These are phyloP conservation scores for Helminthosporium solani DNA, from an alignment of 2,329 filamentous ascomycete genomes.

Conservation along the genomic window DNA sequence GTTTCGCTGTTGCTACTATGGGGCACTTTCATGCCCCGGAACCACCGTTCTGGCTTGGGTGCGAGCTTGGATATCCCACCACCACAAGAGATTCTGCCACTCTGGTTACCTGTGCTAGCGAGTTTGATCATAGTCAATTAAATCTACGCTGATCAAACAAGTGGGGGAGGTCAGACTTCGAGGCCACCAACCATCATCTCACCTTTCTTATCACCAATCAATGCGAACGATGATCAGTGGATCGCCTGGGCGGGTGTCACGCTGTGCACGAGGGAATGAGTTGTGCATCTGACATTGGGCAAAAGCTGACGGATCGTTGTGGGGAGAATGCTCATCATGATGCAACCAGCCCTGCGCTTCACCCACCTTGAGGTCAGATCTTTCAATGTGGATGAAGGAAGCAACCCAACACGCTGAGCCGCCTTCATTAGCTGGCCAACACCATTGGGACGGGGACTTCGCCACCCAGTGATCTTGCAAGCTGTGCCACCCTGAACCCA, in stretches of 20 bases:
- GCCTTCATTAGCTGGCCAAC: too few species aligned
- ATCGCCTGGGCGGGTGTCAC: conserved; percentile 7
- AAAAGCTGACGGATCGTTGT: conserved; percentile 7
- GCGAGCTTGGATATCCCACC: conserved; percentile 3
- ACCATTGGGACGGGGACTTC: neutral
- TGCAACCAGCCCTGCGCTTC: conserved; percentile 25
- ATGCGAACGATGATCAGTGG: conserved; percentile 2
- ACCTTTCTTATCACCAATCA: neutral
- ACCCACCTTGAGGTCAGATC: conserved; percentile 25
- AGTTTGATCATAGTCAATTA: conserved; percentile 7
- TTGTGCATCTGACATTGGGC: conserved; percentile 2
- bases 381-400: conserved; percentile 15
- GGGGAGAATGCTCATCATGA: conserved; percentile 20
- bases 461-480: conserved; percentile 1
- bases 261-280: neutral
- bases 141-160: conserved; percentile 16
- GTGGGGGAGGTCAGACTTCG: conserved; percentile 2
- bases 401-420: conserved; percentile 6
- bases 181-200: conserved; percentile 4
- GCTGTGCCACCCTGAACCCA: neutral
- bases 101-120: neutral
- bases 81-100: neutral
- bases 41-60: neutral
- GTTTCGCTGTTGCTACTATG: conserved; percentile 25
- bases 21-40: conserved; percentile 16